These are phyloP conservation scores for Gaeumannomyces tritici DNA, from an alignment of 2,329 filamentous ascomycete genomes.

Conservation along the genomic window DNA sequence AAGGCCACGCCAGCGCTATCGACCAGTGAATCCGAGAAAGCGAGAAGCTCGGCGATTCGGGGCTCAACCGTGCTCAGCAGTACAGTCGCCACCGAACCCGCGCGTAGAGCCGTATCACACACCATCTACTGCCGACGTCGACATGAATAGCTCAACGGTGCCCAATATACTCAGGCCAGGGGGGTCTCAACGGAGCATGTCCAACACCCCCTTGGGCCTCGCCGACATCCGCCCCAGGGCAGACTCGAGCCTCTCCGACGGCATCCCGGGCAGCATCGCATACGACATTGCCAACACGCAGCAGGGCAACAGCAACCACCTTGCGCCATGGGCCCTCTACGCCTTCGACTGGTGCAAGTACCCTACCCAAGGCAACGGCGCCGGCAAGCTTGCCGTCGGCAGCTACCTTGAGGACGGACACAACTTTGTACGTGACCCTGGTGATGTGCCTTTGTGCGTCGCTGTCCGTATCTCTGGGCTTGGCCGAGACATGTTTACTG, in stretches of 20 bases:
- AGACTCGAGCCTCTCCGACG: constrained; percentile 71
- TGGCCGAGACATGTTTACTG: background rate
- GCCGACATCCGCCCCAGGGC: constrained; percentile 85
- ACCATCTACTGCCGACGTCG: background rate
- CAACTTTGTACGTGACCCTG: constrained; percentile 65
- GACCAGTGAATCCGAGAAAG: background rate
- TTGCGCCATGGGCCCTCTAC: constrained; percentile 91
- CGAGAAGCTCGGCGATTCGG: no score
- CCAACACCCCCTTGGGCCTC: constrained; percentile 78
- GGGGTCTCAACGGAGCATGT: constrained; percentile 36
- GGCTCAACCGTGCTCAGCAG: background rate
- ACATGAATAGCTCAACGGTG: constrained; percentile 28
- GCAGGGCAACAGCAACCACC: constrained; percentile 78
- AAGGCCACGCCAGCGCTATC: background rate
- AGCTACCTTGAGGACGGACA: constrained; percentile 97
- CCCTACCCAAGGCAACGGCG: constrained; percentile 69
- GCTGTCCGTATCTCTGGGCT: background rate
- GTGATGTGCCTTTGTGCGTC: background rate
- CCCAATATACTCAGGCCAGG: constrained; percentile 52
- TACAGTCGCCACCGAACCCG: background rate
- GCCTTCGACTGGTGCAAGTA: constrained; percentile 99
- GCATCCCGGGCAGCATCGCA: constrained; percentile 43
- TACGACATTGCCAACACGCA: constrained; percentile 58
- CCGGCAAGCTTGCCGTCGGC: constrained; percentile 87
- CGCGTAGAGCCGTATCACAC: background rate